Percentiles rank a stretch among this genome's conserved stretches.
Evolutionary conservation across 805 yeast genomes (phyloP).

Genomic region (Wickerhamomyces rabaulensis): DNA sequence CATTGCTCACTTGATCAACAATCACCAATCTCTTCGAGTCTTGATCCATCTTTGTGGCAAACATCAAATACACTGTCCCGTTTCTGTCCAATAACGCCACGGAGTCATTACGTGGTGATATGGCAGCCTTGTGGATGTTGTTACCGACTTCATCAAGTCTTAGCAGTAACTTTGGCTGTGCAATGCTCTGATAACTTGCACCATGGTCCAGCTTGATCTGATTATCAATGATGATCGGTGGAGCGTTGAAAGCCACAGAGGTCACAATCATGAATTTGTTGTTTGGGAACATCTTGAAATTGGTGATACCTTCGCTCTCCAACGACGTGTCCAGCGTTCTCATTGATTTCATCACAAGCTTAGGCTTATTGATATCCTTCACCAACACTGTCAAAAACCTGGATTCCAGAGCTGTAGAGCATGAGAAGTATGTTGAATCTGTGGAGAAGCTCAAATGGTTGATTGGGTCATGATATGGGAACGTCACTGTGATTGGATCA

Average conservation of each 20-base stretch:
- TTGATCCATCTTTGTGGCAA: conserved; percentile 53
- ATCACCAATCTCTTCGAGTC: conserved; percentile 45
- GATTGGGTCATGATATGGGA: conserved; percentile 85
- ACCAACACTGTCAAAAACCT: conserved; percentile 73
- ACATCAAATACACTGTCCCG: conserved; percentile 68
- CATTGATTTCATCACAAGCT: conserved; percentile 62
- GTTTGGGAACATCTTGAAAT: conserved; percentile 66
- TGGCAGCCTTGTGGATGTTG: conserved; percentile 63
- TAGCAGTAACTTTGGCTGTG: conserved; percentile 56
- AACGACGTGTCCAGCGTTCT: conserved; percentile 57
- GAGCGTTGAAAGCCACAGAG: conserved; percentile 57
- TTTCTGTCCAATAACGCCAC: conserved; percentile 74
- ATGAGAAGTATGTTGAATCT: conserved; percentile 64
- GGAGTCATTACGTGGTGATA: conserved; percentile 85
- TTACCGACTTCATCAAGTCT: conserved; percentile 79
- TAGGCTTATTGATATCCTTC: conserved; percentile 56
- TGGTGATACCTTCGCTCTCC: conserved; percentile 89
- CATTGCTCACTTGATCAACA: conserved; percentile 75
- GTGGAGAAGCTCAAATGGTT: conserved; percentile 68
- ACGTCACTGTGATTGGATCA: conserved; percentile 65
- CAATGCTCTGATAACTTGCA: conserved; percentile 32
- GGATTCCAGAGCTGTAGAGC: conserved; percentile 65
- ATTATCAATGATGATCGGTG: conserved; percentile 65
- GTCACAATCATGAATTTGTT: conserved; percentile 52
- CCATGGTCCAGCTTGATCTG: conserved; percentile 29